Base-by-base conservation (phyloP, 345 rosid genomes). In the Lenwebbia sp. region DNA sequence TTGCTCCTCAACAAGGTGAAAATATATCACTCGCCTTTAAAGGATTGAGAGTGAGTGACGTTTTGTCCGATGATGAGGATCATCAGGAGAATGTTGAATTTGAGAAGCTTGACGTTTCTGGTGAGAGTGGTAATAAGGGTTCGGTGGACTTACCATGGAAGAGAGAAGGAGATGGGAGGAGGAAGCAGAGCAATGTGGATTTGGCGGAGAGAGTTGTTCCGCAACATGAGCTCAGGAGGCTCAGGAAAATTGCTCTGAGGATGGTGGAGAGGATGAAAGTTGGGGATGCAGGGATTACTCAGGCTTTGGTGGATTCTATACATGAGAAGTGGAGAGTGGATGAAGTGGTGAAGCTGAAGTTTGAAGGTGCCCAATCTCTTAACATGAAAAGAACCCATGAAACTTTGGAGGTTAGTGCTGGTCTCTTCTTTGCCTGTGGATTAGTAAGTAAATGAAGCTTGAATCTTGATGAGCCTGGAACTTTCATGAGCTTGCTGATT, bases 371-470 rank as follows among this genome's bases (percentile, higher is more conserved):
- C 53, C 93, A 84, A 86, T 90, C 98, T 11, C 92, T 90, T 82
- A 91, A 95, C 88, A 97, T 97, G 99, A 97, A 90, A 92, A 93
- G 95, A 89, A 91, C 96, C 81, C 98, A 95, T 50, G 93, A 94
- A 87, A 88, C 87, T 54, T 86, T 97, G 88, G 98, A 97, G 98
- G 99, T 96, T 76, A 88, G 97, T 85, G 83, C 85, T 87, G 83
- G 30, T 47, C 26, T 84, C 25, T 53, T 58, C 40, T 76, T 85
- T 21, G 17, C 30, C 50, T 70, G 47, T 56, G 60, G 52, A 84
- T 44, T 56, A 40, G 49, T 40, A n/a, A 41, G 37, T 82, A 44
- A 51, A n/a, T 82, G 30, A 25, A 44, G 54, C 37, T 82, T 82
- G 54, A 82, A 25, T 49, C 54, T 83, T 83, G 60, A 83, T 53